A percentile compares a stretch with the other conserved stretches of the same genome.
These are phyloP conservation scores for Dryas alaskensis DNA, from an alignment of 306 rosid genomes.

Conservation along the genomic window DNA sequence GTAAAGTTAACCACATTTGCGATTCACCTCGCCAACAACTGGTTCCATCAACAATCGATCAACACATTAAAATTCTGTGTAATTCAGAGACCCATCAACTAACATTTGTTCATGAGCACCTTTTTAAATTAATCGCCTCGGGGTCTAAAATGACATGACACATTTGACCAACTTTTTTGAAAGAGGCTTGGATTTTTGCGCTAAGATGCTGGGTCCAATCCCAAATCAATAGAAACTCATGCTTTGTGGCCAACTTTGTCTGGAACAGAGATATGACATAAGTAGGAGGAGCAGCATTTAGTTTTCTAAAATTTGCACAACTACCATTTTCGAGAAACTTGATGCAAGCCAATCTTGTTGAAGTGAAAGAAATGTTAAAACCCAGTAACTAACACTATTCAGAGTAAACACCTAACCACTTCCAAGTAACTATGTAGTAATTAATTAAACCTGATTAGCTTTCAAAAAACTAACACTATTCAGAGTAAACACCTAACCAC, in stretches of 20 bases:
- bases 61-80: too few species aligned
- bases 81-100: too few species aligned
- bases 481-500: neutral
- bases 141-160: neutral
- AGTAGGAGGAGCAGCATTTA: neutral
- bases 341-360: neutral
- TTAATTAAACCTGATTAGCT: neutral
- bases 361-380: neutral
- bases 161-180: neutral
- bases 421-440: neutral
- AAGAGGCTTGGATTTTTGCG: neutral
- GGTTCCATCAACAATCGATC: too few species aligned
- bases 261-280: neutral
- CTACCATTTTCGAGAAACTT: neutral
- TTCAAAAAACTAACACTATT: neutral
- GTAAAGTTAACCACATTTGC: too few species aligned
- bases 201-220: neutral
- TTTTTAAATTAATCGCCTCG: neutral
- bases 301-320: neutral
- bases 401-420: slow-evolving; percentile 1
- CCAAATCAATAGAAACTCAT: neutral
- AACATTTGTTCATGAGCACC: neutral
- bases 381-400: neutral
- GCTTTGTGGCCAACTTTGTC: neutral
- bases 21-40: too few species aligned